Conservation (phyloP, 83 land plant genomes). For the Picea abies region DNA sequence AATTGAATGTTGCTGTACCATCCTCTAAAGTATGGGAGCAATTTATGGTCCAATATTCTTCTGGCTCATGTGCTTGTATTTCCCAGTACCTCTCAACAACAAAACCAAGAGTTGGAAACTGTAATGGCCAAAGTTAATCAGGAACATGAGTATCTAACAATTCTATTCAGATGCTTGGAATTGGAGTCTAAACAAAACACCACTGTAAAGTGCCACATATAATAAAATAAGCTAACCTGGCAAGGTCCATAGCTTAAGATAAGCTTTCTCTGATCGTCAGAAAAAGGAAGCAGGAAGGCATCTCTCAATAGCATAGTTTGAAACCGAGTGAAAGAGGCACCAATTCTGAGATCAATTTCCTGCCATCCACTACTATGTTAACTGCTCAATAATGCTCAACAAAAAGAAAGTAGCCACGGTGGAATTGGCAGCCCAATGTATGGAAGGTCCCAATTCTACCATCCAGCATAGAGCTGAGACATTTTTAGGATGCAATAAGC, state of each 20-base stretch:
- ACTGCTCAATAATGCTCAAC: background rate
- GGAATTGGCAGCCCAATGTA: background rate
- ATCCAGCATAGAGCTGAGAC: too few relatives aligned
- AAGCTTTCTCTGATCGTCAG: slow-evolving; percentile 67
- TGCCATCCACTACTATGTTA: slow-evolving; percentile 18
- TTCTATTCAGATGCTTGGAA: background rate
- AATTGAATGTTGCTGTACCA: slow-evolving; percentile 70
- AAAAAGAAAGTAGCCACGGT: slow-evolving; percentile 4
- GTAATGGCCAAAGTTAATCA: slow-evolving; percentile 11
- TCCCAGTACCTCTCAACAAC: slow-evolving; percentile 95
- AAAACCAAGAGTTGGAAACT: slow-evolving; percentile 97
- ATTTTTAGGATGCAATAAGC: background rate
- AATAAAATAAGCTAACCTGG: slow-evolving; percentile 58
- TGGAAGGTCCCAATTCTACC: background rate
- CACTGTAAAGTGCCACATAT: background rate
- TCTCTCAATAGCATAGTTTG: slow-evolving; percentile 92
- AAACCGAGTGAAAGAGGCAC: slow-evolving; percentile 95
- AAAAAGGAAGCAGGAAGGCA: slow-evolving; percentile 71
- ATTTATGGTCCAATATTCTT: slow-evolving; percentile 93
- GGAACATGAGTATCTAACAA: background rate
- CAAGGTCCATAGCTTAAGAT: slow-evolving; percentile 94
- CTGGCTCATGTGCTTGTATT: slow-evolving; percentile 90
- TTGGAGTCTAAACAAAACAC: background rate
- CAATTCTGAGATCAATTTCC: slow-evolving; percentile 95
- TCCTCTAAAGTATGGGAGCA: slow-evolving; percentile 78